Percentiles rank a stretch among this genome's conserved stretches.
Conservation (phyloP, 495 filamentous ascomycete genomes). For the Apodospora peruviana region DNA sequence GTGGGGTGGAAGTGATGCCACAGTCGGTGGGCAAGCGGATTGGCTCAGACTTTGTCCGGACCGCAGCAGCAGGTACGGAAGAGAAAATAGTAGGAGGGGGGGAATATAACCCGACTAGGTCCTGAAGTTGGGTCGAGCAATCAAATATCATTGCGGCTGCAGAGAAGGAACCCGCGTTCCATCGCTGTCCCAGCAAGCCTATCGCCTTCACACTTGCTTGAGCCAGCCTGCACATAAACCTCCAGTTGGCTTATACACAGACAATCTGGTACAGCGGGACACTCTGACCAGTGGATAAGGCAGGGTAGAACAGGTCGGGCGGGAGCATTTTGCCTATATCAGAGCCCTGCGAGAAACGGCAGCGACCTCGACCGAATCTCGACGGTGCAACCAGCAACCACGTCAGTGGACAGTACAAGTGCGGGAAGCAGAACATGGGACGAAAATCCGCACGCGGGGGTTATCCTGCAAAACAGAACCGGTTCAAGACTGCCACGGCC, state of each 20-base stretch:
- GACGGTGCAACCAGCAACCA: neutral
- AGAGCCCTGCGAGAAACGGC: neutral
- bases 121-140: neutral
- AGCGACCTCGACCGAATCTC: neutral
- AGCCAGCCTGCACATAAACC: too few species aligned
- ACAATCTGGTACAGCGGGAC: too few species aligned
- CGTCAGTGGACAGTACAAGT: too few species aligned
- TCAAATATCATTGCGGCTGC: conserved; percentile 3
- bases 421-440: too few species aligned
- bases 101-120: conserved; percentile 18
- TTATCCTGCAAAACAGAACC: too few species aligned
- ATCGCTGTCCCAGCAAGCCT: neutral
- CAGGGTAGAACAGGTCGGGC: neutral
- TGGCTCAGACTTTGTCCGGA: conserved; percentile 6
- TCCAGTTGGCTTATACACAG: too few species aligned
- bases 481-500: too few species aligned
- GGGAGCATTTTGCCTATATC: conserved; percentile 9
- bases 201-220: neutral
- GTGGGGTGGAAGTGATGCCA: conserved; percentile 13
- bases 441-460: too few species aligned
- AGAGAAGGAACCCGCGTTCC: neutral
- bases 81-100: conserved; percentile 6
- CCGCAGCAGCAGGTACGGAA: too few species aligned
- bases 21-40: conserved; percentile 3
- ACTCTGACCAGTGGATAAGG: too few species aligned